Conservation (phyloP, 805 yeast genomes). For the Teunomyces kruisii region DNA sequence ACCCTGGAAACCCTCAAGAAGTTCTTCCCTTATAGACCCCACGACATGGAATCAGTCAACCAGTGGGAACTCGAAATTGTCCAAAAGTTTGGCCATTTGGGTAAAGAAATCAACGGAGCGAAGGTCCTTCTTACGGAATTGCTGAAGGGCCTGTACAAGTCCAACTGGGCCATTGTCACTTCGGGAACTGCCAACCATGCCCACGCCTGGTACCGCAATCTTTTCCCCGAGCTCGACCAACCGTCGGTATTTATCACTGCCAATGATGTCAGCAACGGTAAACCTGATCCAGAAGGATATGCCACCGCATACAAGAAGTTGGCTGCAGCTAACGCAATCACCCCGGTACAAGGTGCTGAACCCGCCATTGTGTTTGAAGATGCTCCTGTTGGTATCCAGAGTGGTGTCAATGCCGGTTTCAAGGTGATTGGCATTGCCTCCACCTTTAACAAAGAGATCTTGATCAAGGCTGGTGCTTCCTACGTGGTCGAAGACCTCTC, state of each 20-base stretch:
- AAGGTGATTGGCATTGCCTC: constrained; percentile 19
- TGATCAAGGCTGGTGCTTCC: constrained; percentile 17
- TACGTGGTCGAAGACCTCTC: constrained; percentile 18
- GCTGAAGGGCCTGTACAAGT: constrained; percentile 1
- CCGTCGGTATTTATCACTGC: constrained; percentile 20
- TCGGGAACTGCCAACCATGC: constrained; percentile 19
- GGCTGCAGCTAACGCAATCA: constrained; percentile 8
- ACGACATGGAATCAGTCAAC: constrained; percentile 7
- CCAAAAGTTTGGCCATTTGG: constrained; percentile 16
- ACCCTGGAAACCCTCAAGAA: constrained; percentile 14
- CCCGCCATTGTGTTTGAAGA: constrained; percentile 20
- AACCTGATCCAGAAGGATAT: constrained; percentile 23
- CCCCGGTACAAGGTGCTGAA: not conserved
- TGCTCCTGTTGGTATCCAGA: constrained; percentile 19
- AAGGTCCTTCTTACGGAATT: constrained; percentile 6
- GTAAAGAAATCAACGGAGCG: constrained; percentile 15
- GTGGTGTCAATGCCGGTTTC: constrained; percentile 20
- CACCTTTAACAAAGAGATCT: constrained; percentile 14
- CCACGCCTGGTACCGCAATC: constrained; percentile 16
- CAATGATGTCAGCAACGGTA: constrained; percentile 17
- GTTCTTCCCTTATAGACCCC: constrained; percentile 14
- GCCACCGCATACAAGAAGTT: not conserved
- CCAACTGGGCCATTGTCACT: constrained; percentile 19
- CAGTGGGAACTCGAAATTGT: constrained; percentile 14
- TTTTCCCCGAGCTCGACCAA: constrained; percentile 6